Evolutionary conservation across 2,329 filamentous ascomycete species (phyloP), one percentile per base, ranked within the genome.

Genomic region (Ascochyta viciae-villosae): DNA sequence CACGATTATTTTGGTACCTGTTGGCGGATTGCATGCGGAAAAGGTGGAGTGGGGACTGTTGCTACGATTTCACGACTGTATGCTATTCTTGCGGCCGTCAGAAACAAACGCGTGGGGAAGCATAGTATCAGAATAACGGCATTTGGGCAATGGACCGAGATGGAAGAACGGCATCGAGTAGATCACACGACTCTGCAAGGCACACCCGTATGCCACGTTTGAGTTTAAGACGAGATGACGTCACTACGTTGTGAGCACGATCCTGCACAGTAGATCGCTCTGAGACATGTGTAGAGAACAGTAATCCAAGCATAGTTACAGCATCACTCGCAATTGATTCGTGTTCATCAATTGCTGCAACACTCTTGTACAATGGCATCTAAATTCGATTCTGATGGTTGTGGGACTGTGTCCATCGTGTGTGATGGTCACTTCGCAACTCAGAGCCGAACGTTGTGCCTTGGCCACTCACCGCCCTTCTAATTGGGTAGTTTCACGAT

Each of bases 151-250:
- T 41, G 49, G 15, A 15, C 43, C 34, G 34, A 52, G 39, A 45
- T 49, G 44, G 49, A 24, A 45, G 16, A 44, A 29, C 39, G 39
- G 57, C 43, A 58, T 57, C 23, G 40, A 54, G 64, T 60, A 57
- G 66, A 70, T 69, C 63, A 66, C 54, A 58, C 44, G 52, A 51
- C 58, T 38, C 67, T 74, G 71, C 71, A 74, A 75, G 72, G 72
- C 65, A 74, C 72, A 72, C 65, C 70, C 70, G 70, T 61, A 54
- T 51, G 54, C 64, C 57, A 61, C 58, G 58, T 66, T 64, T 49
- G 59, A 46, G 41, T 41, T 53, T 47, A 35, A 46, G 52, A 44
- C 16, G 39, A 43, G 39, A 62, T 71, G 67, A 73, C 68, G 65
- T 73, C 68, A 71, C 59, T 22, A 39, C 56, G 43, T 62, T 45